Evolutionary conservation across 2,329 filamentous ascomycete species (phyloP).

Genomic region (Fusarium anguioides): DNA sequence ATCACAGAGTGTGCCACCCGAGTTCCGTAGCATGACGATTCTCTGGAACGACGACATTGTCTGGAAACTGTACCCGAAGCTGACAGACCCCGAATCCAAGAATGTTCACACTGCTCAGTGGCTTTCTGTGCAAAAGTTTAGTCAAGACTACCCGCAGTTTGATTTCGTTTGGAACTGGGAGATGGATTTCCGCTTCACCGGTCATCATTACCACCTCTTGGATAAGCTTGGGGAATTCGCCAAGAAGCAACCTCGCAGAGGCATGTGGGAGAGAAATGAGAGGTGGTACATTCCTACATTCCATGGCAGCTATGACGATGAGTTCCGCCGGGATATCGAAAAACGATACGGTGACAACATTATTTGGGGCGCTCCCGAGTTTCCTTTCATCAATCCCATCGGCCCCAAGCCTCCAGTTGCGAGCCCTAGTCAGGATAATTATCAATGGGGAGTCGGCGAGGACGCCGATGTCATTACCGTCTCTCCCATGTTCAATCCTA

Average conservation of each 20-base stretch:
- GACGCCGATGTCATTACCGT: conserved; percentile 80
- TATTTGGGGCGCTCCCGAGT: conserved; percentile 73
- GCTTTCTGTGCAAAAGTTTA: conserved; percentile 80
- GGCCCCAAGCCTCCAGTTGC: conserved; percentile 71
- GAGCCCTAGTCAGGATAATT: conserved; percentile 71
- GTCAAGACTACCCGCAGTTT: conserved; percentile 80
- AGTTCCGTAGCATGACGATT: conserved; percentile 77
- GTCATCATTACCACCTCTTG: conserved; percentile 84
- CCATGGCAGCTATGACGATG: conserved; percentile 74
- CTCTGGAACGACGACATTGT: conserved; percentile 82
- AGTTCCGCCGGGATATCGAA: conserved; percentile 74
- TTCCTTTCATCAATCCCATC: conserved; percentile 69
- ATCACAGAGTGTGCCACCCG: conserved; percentile 71
- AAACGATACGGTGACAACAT: conserved; percentile 60
- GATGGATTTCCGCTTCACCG: conserved; percentile 81
- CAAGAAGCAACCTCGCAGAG: conserved; percentile 75
- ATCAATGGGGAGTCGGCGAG: conserved; percentile 80
- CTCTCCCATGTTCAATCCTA: conserved; percentile 82
- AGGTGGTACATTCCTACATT: conserved; percentile 77
- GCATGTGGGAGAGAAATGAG: conserved; percentile 78
- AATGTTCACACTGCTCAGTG: conserved; percentile 73
- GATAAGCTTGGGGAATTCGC: conserved; percentile 72
- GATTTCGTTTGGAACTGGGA: conserved; percentile 91
- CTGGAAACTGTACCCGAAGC: conserved; percentile 78
- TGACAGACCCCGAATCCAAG: conserved; percentile 69